phyloP scores from a whole-genome alignment of 2,329 filamentous ascomycete species.

The Diaporthe vexans region DNA sequence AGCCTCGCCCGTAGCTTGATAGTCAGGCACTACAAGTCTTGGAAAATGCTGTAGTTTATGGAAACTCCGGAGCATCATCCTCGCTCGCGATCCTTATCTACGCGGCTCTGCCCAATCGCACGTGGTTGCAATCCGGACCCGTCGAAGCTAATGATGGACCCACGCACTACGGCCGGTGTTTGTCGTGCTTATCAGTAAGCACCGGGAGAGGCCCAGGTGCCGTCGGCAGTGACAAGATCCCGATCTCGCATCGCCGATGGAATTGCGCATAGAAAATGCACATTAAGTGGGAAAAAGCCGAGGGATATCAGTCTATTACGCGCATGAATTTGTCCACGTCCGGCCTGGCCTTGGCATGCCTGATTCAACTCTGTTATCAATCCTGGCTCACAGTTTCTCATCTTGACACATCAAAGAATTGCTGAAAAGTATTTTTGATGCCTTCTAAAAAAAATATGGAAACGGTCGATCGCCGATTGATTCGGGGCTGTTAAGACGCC shows the following conservation, averaged over 20 bases:
- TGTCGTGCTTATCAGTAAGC: slow-evolving; percentile 20
- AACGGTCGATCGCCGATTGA: too few relatives aligned
- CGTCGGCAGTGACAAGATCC: slow-evolving; percentile 13
- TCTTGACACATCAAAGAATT: background rate
- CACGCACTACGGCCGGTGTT: slow-evolving; percentile 17
- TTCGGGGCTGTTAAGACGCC: too few relatives aligned
- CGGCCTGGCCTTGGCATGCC: background rate
- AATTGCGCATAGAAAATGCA: background rate
- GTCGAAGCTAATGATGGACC: slow-evolving; percentile 8
- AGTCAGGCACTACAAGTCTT: background rate
- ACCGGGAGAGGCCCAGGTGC: background rate
- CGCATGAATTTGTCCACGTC: slow-evolving; percentile 2
- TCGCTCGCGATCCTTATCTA: slow-evolving; percentile 6
- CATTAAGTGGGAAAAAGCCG: background rate
- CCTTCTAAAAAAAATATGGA: background rate
- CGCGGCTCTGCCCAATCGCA: slow-evolving; percentile 25
- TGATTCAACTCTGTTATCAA: background rate
- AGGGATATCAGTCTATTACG: slow-evolving; percentile 12
- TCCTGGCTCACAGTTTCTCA: background rate
- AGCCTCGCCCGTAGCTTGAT: background rate
- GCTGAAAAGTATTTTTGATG: background rate
- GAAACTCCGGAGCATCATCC: background rate
- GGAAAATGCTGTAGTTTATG: background rate
- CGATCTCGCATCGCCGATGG: slow-evolving; percentile 19
- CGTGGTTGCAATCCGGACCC: background rate